phyloP scores from a whole-genome alignment of 768 basidiomycete species.

The Tylopilus sp. region DNA sequence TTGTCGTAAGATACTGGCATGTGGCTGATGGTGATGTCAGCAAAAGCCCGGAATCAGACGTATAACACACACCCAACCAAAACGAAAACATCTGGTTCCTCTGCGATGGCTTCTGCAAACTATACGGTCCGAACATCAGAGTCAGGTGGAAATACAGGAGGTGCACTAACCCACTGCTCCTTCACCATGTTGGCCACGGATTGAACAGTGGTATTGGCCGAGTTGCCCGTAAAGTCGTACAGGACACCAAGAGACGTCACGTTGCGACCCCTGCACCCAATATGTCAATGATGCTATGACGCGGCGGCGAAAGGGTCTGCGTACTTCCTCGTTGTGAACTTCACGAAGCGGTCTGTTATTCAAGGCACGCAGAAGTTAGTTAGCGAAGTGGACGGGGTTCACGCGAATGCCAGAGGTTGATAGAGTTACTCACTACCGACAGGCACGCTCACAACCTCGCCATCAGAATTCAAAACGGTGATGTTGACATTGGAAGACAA shows the following conservation, averaged over 20 bases:
- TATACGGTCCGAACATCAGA: constrained; percentile 22
- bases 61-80: constrained; percentile 52
- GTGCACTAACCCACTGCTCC: constrained; percentile 62
- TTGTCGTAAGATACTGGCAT: constrained; percentile 76
- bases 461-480: constrained; percentile 49
- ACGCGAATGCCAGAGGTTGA: neutral
- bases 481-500: constrained; percentile 87
- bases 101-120: constrained; percentile 76
- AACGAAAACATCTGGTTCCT: constrained; percentile 81
- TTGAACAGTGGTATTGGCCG: constrained; percentile 70
- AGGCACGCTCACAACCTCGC: constrained; percentile 37
- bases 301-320: constrained; percentile 12
- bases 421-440: constrained; percentile 38
- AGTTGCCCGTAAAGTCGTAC: constrained; percentile 73
- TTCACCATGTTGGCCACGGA: constrained; percentile 71
- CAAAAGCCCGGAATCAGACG: neutral
- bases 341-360: constrained; percentile 51
- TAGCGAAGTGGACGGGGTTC: neutral
- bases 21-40: constrained; percentile 47
- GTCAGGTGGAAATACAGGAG: neutral
- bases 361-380: constrained; percentile 32
- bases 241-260: constrained; percentile 82
- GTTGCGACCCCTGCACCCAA: constrained; percentile 48
- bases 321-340: constrained; percentile 73
- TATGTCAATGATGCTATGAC: neutral